Evolutionary conservation across 352 stramenopile species (phyloP), one percentile per base, ranked within the genome.

Genomic region (Pythium graminicola): DNA sequence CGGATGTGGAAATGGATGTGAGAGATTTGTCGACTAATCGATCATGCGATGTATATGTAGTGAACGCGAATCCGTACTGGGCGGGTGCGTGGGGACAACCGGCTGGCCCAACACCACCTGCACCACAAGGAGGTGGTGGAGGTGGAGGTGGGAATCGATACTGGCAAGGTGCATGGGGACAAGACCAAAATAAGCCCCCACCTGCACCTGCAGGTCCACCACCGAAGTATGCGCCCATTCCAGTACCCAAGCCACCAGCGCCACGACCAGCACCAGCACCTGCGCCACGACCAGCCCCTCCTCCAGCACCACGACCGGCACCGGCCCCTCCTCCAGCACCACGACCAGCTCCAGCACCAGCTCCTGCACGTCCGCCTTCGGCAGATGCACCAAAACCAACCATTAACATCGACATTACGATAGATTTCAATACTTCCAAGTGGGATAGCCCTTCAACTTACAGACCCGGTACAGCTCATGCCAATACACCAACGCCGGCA

Each of bases 391-490:
- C 42, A 6, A 20, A 31, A 20, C 22, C 40, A 8, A 19, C 23
- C 20, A 14, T 28, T 27, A 19, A 23, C 42, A 2, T 19, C 36
- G n/a, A 20, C 36, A 49, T 49, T 11, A 22, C 26, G 24, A 36
- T 49, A 13, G 42, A 49, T 27, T 49, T 49, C 27, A 35, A 35
- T 16, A 36, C 26, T 9, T 31, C 35, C 33, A 53, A 32, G 9
- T 53, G 31, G 32, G 23, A 42, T 17, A 43, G 38, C 33, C 16
- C 35, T 26, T 39, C 47, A 22, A 44, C 33, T 2, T 57, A 57
- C 50, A 13, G 17, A 6, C 50, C 50, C 16, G 50, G 50, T 29
- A 57, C 50, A 22, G 50, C 50, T 28, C 50, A 57, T 41, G 49
- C 49, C 3, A 33, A 26, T 13, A 53, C 27, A 5, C 19, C 17